Evolutionary conservation across 202 grass and related monocot genomes (phyloP).

Genomic region (Carex arenaria): DNA sequence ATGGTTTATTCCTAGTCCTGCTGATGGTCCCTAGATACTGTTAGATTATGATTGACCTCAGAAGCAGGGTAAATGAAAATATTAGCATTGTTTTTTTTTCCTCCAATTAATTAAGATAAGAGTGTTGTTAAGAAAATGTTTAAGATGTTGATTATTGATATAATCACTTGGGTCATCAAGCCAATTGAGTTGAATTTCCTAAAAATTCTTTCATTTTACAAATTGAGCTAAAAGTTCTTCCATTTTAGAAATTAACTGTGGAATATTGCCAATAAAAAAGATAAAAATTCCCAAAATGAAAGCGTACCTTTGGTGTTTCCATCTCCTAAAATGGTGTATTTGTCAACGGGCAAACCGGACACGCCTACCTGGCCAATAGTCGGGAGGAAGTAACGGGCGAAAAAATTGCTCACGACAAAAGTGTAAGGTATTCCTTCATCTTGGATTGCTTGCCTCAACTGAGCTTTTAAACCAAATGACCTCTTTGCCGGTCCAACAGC

Average conservation of each 20-base stretch:
- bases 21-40: too few relatives aligned
- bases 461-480: constrained; percentile 6
- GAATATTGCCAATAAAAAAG: neutral
- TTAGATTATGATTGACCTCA: too few relatives aligned
- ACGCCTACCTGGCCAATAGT: neutral
- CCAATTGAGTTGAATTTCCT: too few relatives aligned
- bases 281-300: neutral
- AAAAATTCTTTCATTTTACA: too few relatives aligned
- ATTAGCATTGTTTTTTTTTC: too few relatives aligned
- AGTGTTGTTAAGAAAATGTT: too few relatives aligned
- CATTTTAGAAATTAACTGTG: neutral
- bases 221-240: too few relatives aligned
- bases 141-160: too few relatives aligned
- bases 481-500: constrained; percentile 22
- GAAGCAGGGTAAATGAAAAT: too few relatives aligned
- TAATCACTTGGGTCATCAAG: too few relatives aligned
- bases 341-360: neutral
- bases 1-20: too few relatives aligned
- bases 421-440: constrained; percentile 34
- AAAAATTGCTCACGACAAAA: constrained; percentile 31
- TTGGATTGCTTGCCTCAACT: constrained; percentile 1
- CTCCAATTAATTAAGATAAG: too few relatives aligned
- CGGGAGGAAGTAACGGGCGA: constrained; percentile 8
- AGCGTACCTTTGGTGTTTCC: constrained; percentile 18
- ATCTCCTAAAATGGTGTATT: constrained; percentile 21